phyloP scores from a whole-genome alignment of 176 grass and related monocot species.

The Typha latifolia region DNA sequence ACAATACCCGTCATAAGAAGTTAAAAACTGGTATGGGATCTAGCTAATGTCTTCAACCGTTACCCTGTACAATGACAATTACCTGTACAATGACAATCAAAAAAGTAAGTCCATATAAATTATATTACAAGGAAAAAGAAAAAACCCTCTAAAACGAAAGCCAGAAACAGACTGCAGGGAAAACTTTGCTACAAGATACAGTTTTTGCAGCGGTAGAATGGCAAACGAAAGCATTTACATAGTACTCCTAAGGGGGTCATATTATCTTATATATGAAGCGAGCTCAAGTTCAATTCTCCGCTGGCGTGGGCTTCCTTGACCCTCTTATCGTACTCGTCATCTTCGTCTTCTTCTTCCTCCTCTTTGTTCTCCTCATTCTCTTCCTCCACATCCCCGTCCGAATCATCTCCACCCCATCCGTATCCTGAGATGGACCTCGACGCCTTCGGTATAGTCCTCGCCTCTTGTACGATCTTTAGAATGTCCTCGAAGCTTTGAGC shows the following conservation, averaged over 20 bases:
- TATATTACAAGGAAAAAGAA: conserved; percentile 13
- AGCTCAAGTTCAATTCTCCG: conserved; percentile 47
- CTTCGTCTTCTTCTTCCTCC: conserved; percentile 36
- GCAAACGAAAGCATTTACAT: not conserved
- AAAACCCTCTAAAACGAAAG: conserved; percentile 17
- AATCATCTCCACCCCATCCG: conserved; percentile 34
- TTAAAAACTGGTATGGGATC: too few species aligned
- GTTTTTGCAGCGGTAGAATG: not conserved
- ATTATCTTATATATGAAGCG: conserved; percentile 46
- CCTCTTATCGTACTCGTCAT: conserved; percentile 67
- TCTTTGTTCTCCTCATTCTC: conserved; percentile 4
- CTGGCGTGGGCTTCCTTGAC: conserved; percentile 77
- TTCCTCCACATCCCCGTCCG: conserved; percentile 60
- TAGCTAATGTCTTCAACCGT: too few species aligned
- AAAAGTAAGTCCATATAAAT: too few species aligned
- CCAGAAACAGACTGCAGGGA: conserved; percentile 14
- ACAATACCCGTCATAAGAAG: too few species aligned
- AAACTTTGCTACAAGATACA: conserved; percentile 23
- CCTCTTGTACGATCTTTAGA: conserved; percentile 75
- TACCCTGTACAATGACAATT: too few species aligned
- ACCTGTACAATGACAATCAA: too few species aligned
- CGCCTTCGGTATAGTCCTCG: conserved; percentile 51
- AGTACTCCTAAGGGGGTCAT: not conserved
- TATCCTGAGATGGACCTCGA: conserved; percentile 35
- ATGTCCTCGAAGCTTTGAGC: conserved; percentile 70